These are phyloP conservation scores for Lentinula novae-zelandiae DNA, from an alignment of 1,284 basidiomycete genomes.

Conservation along the genomic window DNA sequence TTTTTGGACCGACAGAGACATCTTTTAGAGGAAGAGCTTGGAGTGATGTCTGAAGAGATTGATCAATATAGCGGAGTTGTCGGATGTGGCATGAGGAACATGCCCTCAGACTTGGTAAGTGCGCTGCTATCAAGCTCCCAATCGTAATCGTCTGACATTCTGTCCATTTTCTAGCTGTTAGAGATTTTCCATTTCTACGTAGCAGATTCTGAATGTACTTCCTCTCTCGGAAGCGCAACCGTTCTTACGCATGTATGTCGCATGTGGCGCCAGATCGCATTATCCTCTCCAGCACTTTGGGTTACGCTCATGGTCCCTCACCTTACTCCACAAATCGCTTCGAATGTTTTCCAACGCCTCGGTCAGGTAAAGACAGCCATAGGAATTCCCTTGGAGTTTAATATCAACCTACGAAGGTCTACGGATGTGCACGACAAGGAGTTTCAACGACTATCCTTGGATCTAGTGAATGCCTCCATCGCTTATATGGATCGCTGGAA, in stretches of 20 bases:
- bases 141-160: background rate
- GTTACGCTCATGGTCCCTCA: background rate
- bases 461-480: background rate
- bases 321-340: background rate
- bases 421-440: background rate
- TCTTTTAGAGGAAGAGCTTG: background rate
- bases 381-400: background rate
- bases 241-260: background rate
- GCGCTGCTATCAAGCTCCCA: background rate
- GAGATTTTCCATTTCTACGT: conserved; percentile 2
- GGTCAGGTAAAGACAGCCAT: background rate
- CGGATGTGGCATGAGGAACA: background rate
- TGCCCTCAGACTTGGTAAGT: background rate
- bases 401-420: background rate
- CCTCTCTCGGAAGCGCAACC: background rate
- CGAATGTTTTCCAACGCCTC: background rate
- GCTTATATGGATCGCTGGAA: background rate
- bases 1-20: background rate
- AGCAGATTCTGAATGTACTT: background rate
- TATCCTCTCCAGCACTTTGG: conserved; percentile 2
- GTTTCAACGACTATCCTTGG: background rate
- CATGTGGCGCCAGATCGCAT: conserved; percentile 2
- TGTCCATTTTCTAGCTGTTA: background rate
- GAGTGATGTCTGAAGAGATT: background rate
- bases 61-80: background rate